phyloP scores from a whole-genome alignment of 1,284 basidiomycete genomes.

The Ceratobasidium sp. region DNA sequence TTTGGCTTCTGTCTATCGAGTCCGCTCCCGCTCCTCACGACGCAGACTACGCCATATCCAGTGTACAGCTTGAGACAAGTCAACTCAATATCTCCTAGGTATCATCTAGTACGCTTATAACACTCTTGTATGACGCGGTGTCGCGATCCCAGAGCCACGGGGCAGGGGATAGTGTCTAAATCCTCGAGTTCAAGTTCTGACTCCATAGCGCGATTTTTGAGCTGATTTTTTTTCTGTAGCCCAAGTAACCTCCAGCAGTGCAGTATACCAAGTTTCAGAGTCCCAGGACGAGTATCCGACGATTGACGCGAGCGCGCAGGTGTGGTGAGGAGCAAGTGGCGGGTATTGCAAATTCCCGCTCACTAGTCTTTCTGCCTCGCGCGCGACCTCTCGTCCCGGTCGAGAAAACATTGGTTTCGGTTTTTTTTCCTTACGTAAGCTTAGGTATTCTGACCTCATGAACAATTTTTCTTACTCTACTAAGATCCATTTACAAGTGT shows the following conservation, averaged over 20 bases:
- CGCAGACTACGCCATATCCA: too few relatives aligned
- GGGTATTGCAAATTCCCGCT: too few relatives aligned
- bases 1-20: too few relatives aligned
- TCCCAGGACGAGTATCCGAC: not conserved
- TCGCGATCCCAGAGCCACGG: too few relatives aligned
- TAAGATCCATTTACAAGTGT: not conserved
- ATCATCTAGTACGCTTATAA: too few relatives aligned
- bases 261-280: not conserved
- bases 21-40: too few relatives aligned
- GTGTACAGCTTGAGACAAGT: too few relatives aligned
- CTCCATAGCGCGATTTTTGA: constrained; percentile 1
- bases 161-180: too few relatives aligned
- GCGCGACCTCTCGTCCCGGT: not conserved
- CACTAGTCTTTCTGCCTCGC: not conserved
- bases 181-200: not conserved
- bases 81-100: too few relatives aligned
- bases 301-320: too few relatives aligned
- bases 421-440: not conserved
- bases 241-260: not conserved
- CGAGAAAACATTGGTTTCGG: not conserved
- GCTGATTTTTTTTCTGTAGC: not conserved
- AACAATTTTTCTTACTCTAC: not conserved
- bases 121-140: too few relatives aligned
- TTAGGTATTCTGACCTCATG: not conserved
- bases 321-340: too few relatives aligned